Base-by-base conservation (phyloP, 345 rosid genomes). In the Mallotus nudiflorus region DNA sequence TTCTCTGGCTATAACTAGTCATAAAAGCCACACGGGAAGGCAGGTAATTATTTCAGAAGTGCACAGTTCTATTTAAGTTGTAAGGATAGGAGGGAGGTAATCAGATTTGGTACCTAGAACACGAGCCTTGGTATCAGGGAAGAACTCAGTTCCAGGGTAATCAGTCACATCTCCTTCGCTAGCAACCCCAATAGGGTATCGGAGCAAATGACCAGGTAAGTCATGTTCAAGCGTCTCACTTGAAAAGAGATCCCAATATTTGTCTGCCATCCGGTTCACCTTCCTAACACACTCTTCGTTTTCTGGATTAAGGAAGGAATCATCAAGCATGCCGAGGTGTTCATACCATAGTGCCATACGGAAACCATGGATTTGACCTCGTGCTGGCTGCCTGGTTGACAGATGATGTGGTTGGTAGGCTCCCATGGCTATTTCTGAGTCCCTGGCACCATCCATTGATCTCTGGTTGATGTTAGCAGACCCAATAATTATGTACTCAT, bases 371-470 rank as follows among this genome's bases (percentile, higher is more conserved):
- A 95, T 67, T 75, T 95, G 96, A 64, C 99, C 99, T 18, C 96
- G 78, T 10, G 98, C 96, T 15, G 96, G 97, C 77, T 85, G 86
- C 76, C 88, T 83, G 44, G 53, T 50, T 19, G 97, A 80, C 63
- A 95, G 73, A 78, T 95, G 98, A 70, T 85, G 85, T 61, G 99
- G 98, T 62, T 95, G 99, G 83, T 83, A 95, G 15, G 81, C 98
- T 74, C 99, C 99, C 97, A 95, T 90, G 50, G 99, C 99, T 69
- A 95, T 95, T 83, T 95, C 99, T 9, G 98, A 85, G 88, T 95
- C 99, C 82, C 98, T 85, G 49, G 98, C 92, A 52, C 99, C 99
- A 51, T 95, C 99, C 99, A 95, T 92, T 33, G 99, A 92, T 55
- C 99, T 82, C 79, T 92, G 98, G 87, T 95, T 95, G 72, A 95